Conservation (phyloP, 176 grass and related monocot species). For the Cymbopogon citratus region DNA sequence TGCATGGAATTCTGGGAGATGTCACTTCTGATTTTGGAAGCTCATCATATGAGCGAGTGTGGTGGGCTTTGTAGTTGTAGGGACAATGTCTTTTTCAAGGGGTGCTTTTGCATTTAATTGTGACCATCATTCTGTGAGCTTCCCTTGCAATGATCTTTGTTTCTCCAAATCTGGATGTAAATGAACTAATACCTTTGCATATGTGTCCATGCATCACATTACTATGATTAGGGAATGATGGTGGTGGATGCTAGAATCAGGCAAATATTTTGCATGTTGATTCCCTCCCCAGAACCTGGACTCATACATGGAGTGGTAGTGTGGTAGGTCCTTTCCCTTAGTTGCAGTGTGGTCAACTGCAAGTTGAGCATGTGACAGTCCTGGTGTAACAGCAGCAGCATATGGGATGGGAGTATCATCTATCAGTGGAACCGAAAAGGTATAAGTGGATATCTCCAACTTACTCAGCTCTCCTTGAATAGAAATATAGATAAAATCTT, state of each 20-base stretch:
- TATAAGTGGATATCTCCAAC: background rate
- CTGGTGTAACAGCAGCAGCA: too few relatives aligned
- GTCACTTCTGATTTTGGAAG: slow-evolving; percentile 31
- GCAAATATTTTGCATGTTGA: background rate
- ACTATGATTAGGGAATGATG: background rate
- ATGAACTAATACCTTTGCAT: background rate
- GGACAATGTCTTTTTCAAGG: slow-evolving; percentile 19
- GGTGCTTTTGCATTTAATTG: background rate
- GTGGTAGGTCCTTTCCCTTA: background rate
- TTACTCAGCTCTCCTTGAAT: slow-evolving; percentile 6
- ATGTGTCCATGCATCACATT: background rate
- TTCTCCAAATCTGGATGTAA: slow-evolving; percentile 8
- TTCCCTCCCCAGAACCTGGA: too few relatives aligned
- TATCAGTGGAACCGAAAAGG: too few relatives aligned
- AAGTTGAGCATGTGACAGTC: slow-evolving; percentile 18
- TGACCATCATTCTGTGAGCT: background rate
- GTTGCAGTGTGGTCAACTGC: slow-evolving; percentile 17
- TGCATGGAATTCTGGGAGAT: slow-evolving; percentile 17
- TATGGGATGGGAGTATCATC: too few relatives aligned
- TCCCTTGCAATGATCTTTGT: background rate
- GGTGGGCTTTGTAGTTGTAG: slow-evolving; percentile 35
- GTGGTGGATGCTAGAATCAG: slow-evolving; percentile 16
- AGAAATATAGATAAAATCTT: background rate
- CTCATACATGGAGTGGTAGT: slow-evolving; percentile 3
- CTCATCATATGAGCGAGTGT: slow-evolving; percentile 22